phyloP scores from a whole-genome alignment of 1,284 basidiomycete species.

The Phylloboletellus chloephorus region DNA sequence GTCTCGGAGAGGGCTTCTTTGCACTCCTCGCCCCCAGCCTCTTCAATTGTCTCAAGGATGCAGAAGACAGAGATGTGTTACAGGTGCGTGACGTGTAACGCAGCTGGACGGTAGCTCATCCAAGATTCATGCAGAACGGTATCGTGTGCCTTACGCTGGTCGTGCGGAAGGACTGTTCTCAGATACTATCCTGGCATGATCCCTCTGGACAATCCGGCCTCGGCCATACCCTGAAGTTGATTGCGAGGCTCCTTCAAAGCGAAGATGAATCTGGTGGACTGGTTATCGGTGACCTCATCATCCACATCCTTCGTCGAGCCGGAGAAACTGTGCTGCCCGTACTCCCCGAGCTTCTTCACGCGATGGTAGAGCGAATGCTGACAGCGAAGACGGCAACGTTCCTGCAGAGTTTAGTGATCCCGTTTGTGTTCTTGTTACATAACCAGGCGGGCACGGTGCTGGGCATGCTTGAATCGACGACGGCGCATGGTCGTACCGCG shows the following conservation, averaged over 20 bases:
- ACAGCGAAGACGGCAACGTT: constrained; percentile 86
- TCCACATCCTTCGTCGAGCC: constrained; percentile 81
- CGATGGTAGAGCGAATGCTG: constrained; percentile 76
- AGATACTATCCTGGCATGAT: constrained; percentile 74
- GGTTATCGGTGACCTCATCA: constrained; percentile 89
- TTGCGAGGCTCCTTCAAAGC: constrained; percentile 71
- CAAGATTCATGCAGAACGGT: constrained; percentile 55
- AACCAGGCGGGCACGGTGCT: constrained; percentile 77
- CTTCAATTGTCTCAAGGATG: constrained; percentile 60
- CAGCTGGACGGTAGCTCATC: constrained; percentile 1
- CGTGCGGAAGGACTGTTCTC: constrained; percentile 81
- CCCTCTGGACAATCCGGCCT: constrained; percentile 66
- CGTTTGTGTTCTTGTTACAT: constrained; percentile 89
- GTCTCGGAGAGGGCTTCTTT: constrained; percentile 76
- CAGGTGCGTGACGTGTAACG: constrained; percentile 48
- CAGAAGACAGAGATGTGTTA: constrained; percentile 80
- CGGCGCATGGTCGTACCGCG: constrained; percentile 51
- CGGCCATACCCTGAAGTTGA: constrained; percentile 64
- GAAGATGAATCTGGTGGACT: constrained; percentile 86
- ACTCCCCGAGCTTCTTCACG: constrained; percentile 79
- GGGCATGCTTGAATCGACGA: constrained; percentile 64
- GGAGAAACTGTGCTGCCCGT: constrained; percentile 76
- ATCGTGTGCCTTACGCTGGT: constrained; percentile 78
- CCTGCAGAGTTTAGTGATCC: constrained; percentile 85
- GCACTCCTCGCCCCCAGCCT: constrained; percentile 66